These are phyloP conservation scores for Leccinum variicolor DNA, from an alignment of 768 basidiomycete genomes.

Conservation along the genomic window DNA sequence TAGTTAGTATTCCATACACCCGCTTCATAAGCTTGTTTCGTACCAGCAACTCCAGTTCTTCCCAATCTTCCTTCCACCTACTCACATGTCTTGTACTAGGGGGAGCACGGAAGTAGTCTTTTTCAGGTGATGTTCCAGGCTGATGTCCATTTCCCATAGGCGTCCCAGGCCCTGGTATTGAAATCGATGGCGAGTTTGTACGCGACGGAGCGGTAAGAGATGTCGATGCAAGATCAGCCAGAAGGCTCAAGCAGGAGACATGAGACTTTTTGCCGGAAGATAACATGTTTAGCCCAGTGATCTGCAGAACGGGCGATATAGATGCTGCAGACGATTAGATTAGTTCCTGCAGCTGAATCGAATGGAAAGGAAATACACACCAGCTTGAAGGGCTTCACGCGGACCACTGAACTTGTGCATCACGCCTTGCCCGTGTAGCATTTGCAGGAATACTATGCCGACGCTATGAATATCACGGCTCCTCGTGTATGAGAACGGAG, in stretches of 20 bases:
- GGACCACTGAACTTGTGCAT: slow-evolving; percentile 51
- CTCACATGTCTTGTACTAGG: slow-evolving; percentile 52
- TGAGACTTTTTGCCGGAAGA: slow-evolving; percentile 52
- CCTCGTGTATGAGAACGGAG: slow-evolving; percentile 72
- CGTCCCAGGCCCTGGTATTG: slow-evolving; percentile 37
- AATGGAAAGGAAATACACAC: slow-evolving; percentile 33
- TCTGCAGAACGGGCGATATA: slow-evolving; percentile 50
- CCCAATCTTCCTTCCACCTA: slow-evolving; percentile 92
- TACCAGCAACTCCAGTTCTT: slow-evolving; percentile 84
- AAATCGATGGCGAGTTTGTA: slow-evolving; percentile 16
- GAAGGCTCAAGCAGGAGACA: slow-evolving; percentile 53
- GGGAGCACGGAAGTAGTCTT: slow-evolving; percentile 52
- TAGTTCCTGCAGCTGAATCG: background rate
- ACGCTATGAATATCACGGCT: slow-evolving; percentile 80
- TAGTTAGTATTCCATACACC: background rate
- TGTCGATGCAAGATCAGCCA: slow-evolving; percentile 53
- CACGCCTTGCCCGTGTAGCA: slow-evolving; percentile 79
- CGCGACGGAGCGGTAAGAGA: slow-evolving; percentile 27
- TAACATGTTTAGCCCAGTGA: slow-evolving; percentile 59
- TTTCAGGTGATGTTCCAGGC: slow-evolving; percentile 56
- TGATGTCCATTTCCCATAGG: slow-evolving; percentile 41
- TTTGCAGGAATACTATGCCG: slow-evolving; percentile 78
- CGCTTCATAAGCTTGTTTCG: background rate
- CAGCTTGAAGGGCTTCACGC: slow-evolving; percentile 52
- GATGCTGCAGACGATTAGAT: slow-evolving; percentile 36